These are phyloP conservation scores for Xylariaceae sp. DNA, from an alignment of 2,329 filamentous ascomycete species.

Conservation along the genomic window DNA sequence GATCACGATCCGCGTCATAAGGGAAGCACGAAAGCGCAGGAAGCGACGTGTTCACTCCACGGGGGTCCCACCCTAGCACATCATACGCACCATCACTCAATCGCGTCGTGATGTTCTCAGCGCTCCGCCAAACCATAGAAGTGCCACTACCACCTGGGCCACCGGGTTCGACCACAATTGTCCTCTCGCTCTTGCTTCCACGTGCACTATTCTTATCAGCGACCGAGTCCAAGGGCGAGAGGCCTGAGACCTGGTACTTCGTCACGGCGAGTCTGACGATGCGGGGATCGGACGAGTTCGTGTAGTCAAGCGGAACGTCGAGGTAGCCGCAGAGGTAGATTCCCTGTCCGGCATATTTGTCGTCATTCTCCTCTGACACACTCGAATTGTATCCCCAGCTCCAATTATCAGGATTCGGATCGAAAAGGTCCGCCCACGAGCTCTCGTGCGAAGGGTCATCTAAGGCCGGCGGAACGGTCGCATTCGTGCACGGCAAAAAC, in stretches of 20 bases:
- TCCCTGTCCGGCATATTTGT: not conserved
- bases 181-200: conserved; percentile 41
- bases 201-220: conserved; percentile 3
- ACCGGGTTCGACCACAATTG: conserved; percentile 48
- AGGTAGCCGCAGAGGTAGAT: conserved; percentile 2
- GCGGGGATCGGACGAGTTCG: not conserved
- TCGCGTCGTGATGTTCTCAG: conserved; percentile 36
- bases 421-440: conserved; percentile 41
- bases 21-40: conserved; percentile 46
- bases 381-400: conserved; percentile 38
- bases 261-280: not conserved
- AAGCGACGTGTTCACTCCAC: conserved; percentile 46
- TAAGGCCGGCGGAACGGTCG: conserved; percentile 38
- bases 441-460: conserved; percentile 34
- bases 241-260: conserved; percentile 42
- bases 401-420: conserved; percentile 43
- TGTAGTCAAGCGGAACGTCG: conserved; percentile 1
- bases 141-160: conserved; percentile 49
- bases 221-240: conserved; percentile 26
- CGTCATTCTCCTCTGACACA: not conserved
- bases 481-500: conserved; percentile 44
- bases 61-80: conserved; percentile 52
- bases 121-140: conserved; percentile 36
- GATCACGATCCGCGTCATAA: conserved; percentile 42
- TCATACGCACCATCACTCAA: conserved; percentile 43